Percentiles rank a stretch among this genome's conserved stretches.
Evolutionary conservation across 2,329 filamentous ascomycete species (phyloP).

Genomic region (Cladosporium sp.): DNA sequence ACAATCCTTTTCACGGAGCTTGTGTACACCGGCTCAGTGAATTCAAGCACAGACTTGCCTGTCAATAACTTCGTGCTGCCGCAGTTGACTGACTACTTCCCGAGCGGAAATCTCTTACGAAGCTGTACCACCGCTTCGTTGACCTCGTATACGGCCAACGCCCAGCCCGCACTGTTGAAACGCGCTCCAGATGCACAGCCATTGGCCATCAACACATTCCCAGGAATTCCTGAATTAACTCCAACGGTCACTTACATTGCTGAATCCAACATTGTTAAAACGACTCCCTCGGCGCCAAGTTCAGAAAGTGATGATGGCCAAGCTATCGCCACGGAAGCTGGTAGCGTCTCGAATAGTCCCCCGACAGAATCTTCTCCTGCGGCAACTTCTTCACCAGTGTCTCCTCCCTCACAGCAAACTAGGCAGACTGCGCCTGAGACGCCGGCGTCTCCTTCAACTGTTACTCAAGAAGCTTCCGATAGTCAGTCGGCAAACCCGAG

Average conservation of each 20-base stretch:
- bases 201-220: neutral
- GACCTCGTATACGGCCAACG: neutral
- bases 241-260: neutral
- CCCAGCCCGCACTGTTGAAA: neutral
- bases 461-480: neutral
- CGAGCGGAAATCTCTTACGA: conserved; percentile 23
- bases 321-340: neutral
- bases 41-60: conserved; percentile 6
- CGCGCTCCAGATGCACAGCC: neutral
- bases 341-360: neutral
- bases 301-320: neutral
- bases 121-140: conserved; percentile 23
- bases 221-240: neutral
- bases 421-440: neutral
- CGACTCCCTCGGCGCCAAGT: neutral
- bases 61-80: conserved; percentile 21
- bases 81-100: conserved; percentile 25
- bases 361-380: neutral
- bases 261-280: neutral
- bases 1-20: conserved; percentile 19
- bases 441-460: neutral
- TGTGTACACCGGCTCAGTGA: conserved; percentile 25
- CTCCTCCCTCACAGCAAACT: neutral
- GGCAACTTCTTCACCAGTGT: neutral
- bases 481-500: neutral